These are phyloP conservation scores for Rhodotorula sp. DNA, from an alignment of 1,284 basidiomycete species.

Conservation along the genomic window DNA sequence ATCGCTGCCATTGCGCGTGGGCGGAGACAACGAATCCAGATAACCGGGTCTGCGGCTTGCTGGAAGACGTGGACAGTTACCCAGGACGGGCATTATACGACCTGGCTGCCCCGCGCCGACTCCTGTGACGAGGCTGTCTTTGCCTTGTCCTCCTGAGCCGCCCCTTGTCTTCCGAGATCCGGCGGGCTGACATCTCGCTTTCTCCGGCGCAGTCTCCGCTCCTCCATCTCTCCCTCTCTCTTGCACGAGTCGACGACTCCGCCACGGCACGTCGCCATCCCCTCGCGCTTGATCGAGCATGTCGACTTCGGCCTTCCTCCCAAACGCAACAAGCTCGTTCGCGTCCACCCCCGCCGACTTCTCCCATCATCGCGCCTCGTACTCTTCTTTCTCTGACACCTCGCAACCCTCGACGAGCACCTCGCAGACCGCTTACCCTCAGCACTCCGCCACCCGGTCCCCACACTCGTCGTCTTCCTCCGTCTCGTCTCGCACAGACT, in stretches of 20 bases:
- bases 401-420: neutral
- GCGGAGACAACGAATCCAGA: no score
- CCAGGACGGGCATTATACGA: no score
- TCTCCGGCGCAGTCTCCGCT: no score
- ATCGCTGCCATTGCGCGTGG: no score
- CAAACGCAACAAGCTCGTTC: neutral
- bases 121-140: no score
- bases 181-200: no score
- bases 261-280: no score
- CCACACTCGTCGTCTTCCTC: constrained; percentile 4
- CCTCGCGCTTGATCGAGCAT: neutral
- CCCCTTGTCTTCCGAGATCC: no score
- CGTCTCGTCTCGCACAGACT: neutral
- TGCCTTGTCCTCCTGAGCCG: no score
- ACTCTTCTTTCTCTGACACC: neutral
- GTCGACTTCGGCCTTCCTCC: neutral
- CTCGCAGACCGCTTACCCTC: neutral
- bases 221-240: neutral
- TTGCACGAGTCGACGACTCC: neutral
- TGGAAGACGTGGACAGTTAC: no score
- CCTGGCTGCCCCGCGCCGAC: no score
- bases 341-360: neutral
- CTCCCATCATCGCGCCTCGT: neutral
- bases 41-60: no score
- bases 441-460: neutral